These are phyloP conservation scores for Sarocladiaceae sp. DNA, from an alignment of 2,329 filamentous ascomycete genomes.

Conservation along the genomic window DNA sequence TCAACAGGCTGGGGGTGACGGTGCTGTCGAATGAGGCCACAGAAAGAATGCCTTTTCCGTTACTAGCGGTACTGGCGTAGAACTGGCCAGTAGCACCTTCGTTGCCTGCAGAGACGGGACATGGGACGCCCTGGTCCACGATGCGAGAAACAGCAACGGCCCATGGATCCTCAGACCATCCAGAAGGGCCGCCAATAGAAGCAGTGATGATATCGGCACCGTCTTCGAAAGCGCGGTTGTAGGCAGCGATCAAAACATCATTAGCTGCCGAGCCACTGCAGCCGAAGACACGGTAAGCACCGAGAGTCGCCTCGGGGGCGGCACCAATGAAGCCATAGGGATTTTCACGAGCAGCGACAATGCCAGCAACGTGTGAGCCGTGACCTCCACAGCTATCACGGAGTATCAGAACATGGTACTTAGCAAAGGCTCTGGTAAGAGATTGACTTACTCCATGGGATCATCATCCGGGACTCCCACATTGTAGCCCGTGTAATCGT, in stretches of 20 bases:
- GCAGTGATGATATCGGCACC: constrained; percentile 54
- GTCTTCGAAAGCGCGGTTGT: constrained; percentile 56
- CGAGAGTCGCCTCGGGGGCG: constrained; percentile 51
- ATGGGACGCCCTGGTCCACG: constrained; percentile 48
- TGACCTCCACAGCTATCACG: constrained; percentile 40
- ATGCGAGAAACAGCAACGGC: constrained; percentile 47
- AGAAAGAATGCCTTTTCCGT: constrained; percentile 41
- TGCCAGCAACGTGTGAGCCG: constrained; percentile 59
- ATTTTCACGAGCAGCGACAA: constrained; percentile 54
- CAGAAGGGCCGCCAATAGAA: constrained; percentile 46
- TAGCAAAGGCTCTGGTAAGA: neutral
- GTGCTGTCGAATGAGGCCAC: constrained; percentile 48
- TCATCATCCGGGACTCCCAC: constrained; percentile 41
- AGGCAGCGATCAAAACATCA: constrained; percentile 56
- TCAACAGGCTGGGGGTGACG: constrained; percentile 37
- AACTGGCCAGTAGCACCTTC: constrained; percentile 42
- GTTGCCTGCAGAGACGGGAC: constrained; percentile 51
- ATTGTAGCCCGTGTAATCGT: constrained; percentile 40
- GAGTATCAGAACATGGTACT: neutral
- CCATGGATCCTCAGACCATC: constrained; percentile 50
- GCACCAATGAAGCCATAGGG: constrained; percentile 52
- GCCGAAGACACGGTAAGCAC: constrained; percentile 54
- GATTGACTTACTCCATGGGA: constrained; percentile 41
- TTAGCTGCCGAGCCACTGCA: constrained; percentile 46
- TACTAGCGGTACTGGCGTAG: constrained; percentile 43